Evolutionary conservation across 441 rosid species (phyloP).

Genomic region (Erodium trifolium): DNA sequence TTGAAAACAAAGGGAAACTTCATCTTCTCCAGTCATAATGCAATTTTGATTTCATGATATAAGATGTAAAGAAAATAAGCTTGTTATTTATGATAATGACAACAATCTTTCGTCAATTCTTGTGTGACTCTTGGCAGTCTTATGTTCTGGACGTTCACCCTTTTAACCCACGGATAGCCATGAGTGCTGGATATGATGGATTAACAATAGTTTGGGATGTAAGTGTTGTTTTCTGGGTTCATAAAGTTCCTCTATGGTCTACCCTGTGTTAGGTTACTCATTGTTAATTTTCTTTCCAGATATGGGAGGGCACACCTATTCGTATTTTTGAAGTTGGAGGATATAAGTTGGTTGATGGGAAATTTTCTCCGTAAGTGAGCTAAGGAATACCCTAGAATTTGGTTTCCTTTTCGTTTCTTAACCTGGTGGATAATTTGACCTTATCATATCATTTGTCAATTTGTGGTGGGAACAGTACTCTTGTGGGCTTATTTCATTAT

Average conservation of each 20-base stretch:
- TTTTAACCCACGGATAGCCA: constrained; percentile 94
- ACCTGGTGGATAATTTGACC: constrained; percentile 4
- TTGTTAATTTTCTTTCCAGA: constrained; percentile 41
- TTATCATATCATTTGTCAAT: constrained; percentile 3
- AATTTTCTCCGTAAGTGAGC: constrained; percentile 93
- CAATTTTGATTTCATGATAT: constrained; percentile 10
- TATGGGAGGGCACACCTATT: constrained; percentile 97
- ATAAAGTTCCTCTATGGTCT: constrained; percentile 15
- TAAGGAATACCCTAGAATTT: background rate
- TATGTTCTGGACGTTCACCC: constrained; percentile 99
- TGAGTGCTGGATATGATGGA: constrained; percentile 99
- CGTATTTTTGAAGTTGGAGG: constrained; percentile 78
- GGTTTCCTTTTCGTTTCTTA: constrained; percentile 12
- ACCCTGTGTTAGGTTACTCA: constrained; percentile 15
- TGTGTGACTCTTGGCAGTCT: constrained; percentile 46
- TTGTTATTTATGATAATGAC: background rate
- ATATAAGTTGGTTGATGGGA: constrained; percentile 94
- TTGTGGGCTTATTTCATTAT: background rate
- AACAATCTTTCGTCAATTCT: constrained; percentile 20
- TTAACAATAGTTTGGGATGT: constrained; percentile 98
- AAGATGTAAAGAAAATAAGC: constrained; percentile 1
- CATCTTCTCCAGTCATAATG: constrained; percentile 10
- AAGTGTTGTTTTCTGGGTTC: constrained; percentile 33
- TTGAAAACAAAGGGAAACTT: background rate
- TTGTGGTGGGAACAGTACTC: constrained; percentile 5